A percentile compares a stretch with the other conserved stretches of the same genome.
Evolutionary conservation across 345 rosid species (phyloP).

Genomic region (Euphorbia peplus): DNA sequence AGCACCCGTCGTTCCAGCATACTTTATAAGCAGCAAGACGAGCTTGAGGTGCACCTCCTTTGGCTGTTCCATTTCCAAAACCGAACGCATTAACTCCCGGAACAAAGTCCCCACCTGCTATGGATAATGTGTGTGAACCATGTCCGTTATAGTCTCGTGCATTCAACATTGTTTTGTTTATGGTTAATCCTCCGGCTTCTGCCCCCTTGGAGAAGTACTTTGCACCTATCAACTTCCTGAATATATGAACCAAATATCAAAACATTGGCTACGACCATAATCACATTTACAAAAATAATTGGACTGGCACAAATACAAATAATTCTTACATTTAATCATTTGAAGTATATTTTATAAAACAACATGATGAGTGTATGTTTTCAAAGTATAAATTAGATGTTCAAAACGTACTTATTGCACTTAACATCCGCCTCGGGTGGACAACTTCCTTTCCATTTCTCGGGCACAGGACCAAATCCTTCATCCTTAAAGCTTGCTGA

Average conservation of each 20-base stretch:
- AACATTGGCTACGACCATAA: too few species aligned
- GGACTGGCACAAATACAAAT: too few species aligned
- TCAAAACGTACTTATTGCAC: not conserved
- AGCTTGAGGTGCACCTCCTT: slow-evolving; percentile 58
- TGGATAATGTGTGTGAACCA: slow-evolving; percentile 37
- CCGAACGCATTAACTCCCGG: slow-evolving; percentile 23
- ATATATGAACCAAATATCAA: not conserved
- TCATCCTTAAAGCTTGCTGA: slow-evolving; percentile 23
- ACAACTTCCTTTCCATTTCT: slow-evolving; percentile 27
- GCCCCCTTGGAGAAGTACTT: slow-evolving; percentile 21
- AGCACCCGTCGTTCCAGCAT: slow-evolving; percentile 44
- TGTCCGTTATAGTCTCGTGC: slow-evolving; percentile 32
- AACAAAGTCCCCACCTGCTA: slow-evolving; percentile 26
- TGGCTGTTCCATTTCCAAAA: slow-evolving; percentile 50
- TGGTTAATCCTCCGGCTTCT: not conserved
- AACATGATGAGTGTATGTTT: too few species aligned
- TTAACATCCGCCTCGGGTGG: not conserved
- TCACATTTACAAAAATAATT: too few species aligned
- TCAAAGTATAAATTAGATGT: not conserved
- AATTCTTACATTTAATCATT: too few species aligned
- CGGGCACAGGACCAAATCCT: slow-evolving; percentile 15
- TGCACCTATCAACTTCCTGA: slow-evolving; percentile 28
- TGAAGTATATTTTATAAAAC: too few species aligned
- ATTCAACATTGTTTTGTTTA: not conserved
- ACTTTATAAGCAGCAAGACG: slow-evolving; percentile 54